Percentiles rank a stretch among this genome's conserved stretches.
These are phyloP conservation scores for Coemansia sp. DNA, from an alignment of 192 early-diverging fungal genomes.

Conservation along the genomic window DNA sequence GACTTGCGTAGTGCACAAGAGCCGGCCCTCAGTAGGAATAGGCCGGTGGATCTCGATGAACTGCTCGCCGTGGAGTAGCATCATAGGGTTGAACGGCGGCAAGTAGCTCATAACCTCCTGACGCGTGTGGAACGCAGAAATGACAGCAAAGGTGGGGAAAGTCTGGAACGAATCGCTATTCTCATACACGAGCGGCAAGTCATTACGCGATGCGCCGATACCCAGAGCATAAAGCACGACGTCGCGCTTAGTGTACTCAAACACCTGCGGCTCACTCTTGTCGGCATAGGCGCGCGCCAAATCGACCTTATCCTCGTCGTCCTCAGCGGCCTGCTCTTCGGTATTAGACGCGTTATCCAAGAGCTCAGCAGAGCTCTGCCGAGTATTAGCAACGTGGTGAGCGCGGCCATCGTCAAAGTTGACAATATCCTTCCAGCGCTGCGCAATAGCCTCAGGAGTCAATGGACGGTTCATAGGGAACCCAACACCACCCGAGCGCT, in stretches of 20 bases:
- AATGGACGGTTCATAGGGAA: constrained; percentile 84
- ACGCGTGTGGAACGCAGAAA: constrained; percentile 75
- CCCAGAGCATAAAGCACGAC: constrained; percentile 94
- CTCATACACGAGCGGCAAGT: constrained; percentile 93
- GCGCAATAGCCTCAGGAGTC: constrained; percentile 81
- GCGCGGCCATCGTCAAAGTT: constrained; percentile 97
- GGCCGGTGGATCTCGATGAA: constrained; percentile 85
- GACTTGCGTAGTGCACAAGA: constrained; percentile 73
- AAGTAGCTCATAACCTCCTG: constrained; percentile 61
- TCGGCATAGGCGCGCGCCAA: constrained; percentile 64
- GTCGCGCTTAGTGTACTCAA: constrained; percentile 84
- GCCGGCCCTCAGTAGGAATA: constrained; percentile 79
- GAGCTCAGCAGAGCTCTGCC: constrained; percentile 48
- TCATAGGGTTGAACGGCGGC: constrained; percentile 84
- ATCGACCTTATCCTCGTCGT: constrained; percentile 60
- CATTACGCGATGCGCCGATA: constrained; percentile 83
- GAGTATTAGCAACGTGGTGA: constrained; percentile 65
- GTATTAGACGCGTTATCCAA: constrained; percentile 58
- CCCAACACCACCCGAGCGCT: constrained; percentile 89
- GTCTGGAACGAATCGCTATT: constrained; percentile 77
- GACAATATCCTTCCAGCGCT: constrained; percentile 75
- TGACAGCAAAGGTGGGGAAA: constrained; percentile 92
- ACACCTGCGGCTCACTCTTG: constrained; percentile 58
- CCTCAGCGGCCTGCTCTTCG: constrained; percentile 25
- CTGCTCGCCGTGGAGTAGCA: constrained; percentile 99